phyloP scores from a whole-genome alignment of 2,329 filamentous ascomycete genomes.

The Ceratocystis lukuohia region DNA sequence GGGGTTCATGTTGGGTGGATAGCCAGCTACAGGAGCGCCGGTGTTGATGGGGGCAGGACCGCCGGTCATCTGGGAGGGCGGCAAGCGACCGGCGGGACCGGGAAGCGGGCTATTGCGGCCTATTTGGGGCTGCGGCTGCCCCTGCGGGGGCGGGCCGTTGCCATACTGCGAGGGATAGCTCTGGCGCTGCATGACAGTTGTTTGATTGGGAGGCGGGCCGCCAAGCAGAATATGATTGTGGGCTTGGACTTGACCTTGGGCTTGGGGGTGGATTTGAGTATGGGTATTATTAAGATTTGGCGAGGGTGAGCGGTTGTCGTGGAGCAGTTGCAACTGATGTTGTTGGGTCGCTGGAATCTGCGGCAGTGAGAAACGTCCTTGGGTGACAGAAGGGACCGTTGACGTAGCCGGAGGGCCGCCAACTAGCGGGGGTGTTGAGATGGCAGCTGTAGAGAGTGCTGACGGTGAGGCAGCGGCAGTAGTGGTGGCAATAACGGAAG shows the following conservation, averaged over 20 bases:
- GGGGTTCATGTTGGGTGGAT: slow-evolving; percentile 41
- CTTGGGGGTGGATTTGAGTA: not conserved
- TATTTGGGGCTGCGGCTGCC: slow-evolving; percentile 21
- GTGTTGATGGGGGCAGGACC: slow-evolving; percentile 57
- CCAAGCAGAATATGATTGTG: slow-evolving; percentile 2
- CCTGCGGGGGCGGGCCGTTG: slow-evolving; percentile 6
- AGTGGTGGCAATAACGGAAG: slow-evolving; percentile 17
- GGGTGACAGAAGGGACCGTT: slow-evolving; percentile 6
- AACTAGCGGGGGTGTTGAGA: slow-evolving; percentile 7
- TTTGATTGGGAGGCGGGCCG: slow-evolving; percentile 20
- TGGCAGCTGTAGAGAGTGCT: not conserved
- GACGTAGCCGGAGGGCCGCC: not conserved
- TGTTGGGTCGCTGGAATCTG: slow-evolving; percentile 10
- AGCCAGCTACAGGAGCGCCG: slow-evolving; percentile 43
- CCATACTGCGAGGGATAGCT: slow-evolving; percentile 25
- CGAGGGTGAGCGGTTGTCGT: slow-evolving; percentile 11
- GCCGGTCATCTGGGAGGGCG: slow-evolving; percentile 47
- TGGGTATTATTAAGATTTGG: slow-evolving; percentile 34
- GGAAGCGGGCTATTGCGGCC: slow-evolving; percentile 42
- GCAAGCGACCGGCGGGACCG: slow-evolving; percentile 39
- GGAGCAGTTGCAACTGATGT: slow-evolving; percentile 13
- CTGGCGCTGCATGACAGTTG: slow-evolving; percentile 49
- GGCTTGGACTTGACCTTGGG: not conserved
- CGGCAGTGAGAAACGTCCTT: slow-evolving; percentile 11
- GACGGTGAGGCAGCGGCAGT: slow-evolving; percentile 1